Percentiles rank a stretch among this genome's conserved stretches.
Conservation (phyloP, 306 rosid species). For the Ziziphus jujuba region DNA sequence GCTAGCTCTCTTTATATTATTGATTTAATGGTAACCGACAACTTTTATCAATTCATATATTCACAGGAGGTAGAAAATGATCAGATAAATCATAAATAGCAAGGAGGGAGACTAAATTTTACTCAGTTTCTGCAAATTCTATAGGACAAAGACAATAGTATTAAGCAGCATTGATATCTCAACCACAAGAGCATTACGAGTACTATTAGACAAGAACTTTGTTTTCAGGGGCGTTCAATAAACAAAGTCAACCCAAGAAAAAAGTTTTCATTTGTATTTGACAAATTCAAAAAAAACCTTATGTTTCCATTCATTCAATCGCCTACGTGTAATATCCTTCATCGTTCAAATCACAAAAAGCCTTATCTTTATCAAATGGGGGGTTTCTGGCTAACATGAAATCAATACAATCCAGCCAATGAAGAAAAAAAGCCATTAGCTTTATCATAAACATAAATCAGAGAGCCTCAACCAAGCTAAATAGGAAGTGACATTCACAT, state of each 20-base stretch:
- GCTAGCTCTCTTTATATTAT: neutral
- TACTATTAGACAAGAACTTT: neutral
- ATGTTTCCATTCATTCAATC: neutral
- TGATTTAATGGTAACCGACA: neutral
- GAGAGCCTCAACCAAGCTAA: neutral
- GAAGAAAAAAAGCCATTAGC: neutral
- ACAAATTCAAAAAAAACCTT: neutral
- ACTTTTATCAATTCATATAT: neutral
- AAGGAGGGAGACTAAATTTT: neutral
- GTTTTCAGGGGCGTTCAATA: neutral
- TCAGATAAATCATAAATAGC: neutral
- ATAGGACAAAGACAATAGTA: neutral
- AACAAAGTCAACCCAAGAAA: neutral
- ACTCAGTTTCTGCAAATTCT: neutral
- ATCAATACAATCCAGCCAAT: neutral
- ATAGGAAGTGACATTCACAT: neutral
- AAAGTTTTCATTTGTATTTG: neutral
- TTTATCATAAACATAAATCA: neutral
- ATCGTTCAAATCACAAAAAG: neutral
- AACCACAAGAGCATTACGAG: neutral
- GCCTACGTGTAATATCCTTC: neutral
- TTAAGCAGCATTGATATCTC: neutral
- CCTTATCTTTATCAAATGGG: neutral
- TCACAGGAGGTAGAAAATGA: no score
- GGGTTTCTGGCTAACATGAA: neutral